Evolutionary conservation across 306 rosid species (phyloP), one percentile per base, ranked within the genome.

Genomic region (Vachellia pachyceras): DNA sequence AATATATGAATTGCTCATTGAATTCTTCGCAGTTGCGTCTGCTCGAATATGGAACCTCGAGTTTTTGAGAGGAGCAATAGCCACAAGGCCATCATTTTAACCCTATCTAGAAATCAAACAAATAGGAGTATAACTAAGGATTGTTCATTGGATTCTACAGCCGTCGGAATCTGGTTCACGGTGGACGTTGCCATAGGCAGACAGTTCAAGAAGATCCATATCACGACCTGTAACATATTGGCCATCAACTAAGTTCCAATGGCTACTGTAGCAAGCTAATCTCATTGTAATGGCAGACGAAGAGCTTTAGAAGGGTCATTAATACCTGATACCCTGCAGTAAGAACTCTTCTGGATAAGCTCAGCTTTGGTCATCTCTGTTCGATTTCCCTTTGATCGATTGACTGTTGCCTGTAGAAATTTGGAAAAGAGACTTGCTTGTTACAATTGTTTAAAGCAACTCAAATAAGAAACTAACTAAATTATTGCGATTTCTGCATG

Each of bases 181-280:
- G 60, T 85, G 94, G 6, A 92, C 95, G 73, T 85, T 93, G 55
- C 98, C 98, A 74, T 81, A 93, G 63, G 97, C 98, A 18, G 97
- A 93, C 65, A 93, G 81, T 84, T 96, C 99, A 54, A 93, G 79
- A 68, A 96, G 94, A 86, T 96, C 99, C 99, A 96, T 92, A 71
- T 93, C 97, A 65, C 97, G 89, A 79, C 86, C 98, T 91, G 86
- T 83, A 87, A 78, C 52, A 81, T 75, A 84, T 78, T 69, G 80
- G 41, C 58, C 73, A 73, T 84, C 54, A 74, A 42, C 42, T 22
- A 22, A 41, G 29, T 41, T 58, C 80, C 72, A 80, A 37, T 69
- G 65, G 77, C 75, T 42, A 47, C 50, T 66, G 73, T 23, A 67
- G 84, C 23, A 71, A 77, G 80, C 44, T 45, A 57, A 35, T 15